phyloP scores from a whole-genome alignment of 495 filamentous ascomycete genomes.

The Penicillium argentinense region DNA sequence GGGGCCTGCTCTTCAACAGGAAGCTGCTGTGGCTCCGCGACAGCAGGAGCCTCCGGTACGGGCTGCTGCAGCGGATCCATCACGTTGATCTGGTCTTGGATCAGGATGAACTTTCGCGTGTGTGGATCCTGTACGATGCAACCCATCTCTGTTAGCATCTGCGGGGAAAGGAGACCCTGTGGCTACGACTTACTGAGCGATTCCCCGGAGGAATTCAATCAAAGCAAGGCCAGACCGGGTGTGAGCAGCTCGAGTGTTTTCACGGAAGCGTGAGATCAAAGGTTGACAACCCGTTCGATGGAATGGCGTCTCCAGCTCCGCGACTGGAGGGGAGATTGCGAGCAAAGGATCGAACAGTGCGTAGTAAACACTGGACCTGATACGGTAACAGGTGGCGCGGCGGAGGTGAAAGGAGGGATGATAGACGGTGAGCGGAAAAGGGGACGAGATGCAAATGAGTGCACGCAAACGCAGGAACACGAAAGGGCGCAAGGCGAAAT shows the following conservation, averaged over 20 bases:
- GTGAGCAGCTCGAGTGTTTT: neutral
- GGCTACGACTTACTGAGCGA: conserved; percentile 15
- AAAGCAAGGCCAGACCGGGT: neutral
- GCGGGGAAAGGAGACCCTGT: conserved; percentile 25
- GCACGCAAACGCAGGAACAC: conserved; percentile 8
- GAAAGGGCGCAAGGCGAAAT: neutral
- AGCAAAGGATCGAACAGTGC: conserved; percentile 1
- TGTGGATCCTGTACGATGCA: conserved; percentile 11
- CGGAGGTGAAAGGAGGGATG: neutral
- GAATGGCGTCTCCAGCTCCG: neutral
- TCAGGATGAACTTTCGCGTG: conserved; percentile 1
- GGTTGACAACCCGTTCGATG: neutral
- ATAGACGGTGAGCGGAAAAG: neutral
- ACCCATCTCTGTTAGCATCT: conserved; percentile 13
- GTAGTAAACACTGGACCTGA: neutral
- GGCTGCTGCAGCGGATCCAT: conserved; percentile 36
- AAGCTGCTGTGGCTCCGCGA: conserved; percentile 29
- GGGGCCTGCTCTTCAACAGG: conserved; percentile 23
- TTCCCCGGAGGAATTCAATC: conserved; percentile 1
- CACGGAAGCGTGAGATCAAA: neutral
- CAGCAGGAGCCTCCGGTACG: conserved; percentile 20
- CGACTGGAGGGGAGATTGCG: conserved; percentile 2
- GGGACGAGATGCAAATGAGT: conserved; percentile 6
- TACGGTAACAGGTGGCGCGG: neutral
- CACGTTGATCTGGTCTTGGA: neutral